phyloP scores from a whole-genome alignment of 2,329 filamentous ascomycete species.

The Claviceps maximensis region DNA sequence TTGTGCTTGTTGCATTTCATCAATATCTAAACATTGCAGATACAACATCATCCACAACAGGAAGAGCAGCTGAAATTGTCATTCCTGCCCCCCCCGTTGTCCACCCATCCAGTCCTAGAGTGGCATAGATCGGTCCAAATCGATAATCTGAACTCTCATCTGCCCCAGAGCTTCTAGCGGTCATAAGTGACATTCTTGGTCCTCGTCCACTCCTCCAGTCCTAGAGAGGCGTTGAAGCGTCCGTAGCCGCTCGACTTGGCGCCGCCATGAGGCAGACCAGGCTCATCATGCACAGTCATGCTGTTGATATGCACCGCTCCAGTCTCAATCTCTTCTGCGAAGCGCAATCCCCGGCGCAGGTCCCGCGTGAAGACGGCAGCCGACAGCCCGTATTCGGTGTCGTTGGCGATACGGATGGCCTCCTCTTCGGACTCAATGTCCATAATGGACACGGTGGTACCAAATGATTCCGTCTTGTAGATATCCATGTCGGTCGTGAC shows the following conservation, averaged over 20 bases:
- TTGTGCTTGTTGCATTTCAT: too few species aligned
- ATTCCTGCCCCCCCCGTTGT: too few species aligned
- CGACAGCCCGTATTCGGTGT: conserved; percentile 65
- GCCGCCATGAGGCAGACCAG: conserved; percentile 50
- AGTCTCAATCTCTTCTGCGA: conserved; percentile 52
- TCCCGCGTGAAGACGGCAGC: conserved; percentile 62
- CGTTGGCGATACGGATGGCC: conserved; percentile 61
- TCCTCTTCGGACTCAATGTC: conserved; percentile 57
- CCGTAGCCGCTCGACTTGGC: conserved; percentile 52
- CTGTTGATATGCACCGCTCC: conserved; percentile 57
- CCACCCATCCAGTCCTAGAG: too few species aligned
- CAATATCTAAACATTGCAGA: too few species aligned
- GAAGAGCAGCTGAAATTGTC: too few species aligned
- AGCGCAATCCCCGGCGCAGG: conserved; percentile 41
- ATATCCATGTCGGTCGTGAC: conserved; percentile 56
- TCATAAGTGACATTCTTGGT: conserved; percentile 51
- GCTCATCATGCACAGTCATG: conserved; percentile 53
- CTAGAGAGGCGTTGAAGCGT: conserved; percentile 40
- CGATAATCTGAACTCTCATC: not conserved
- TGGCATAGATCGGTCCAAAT: too few species aligned
- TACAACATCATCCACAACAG: too few species aligned
- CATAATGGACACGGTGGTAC: conserved; percentile 57
- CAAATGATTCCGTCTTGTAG: conserved; percentile 64
- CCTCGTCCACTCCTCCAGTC: conserved; percentile 47
- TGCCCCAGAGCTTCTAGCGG: conserved; percentile 11